Evolutionary conservation across 495 filamentous ascomycete species (phyloP), one percentile per base, ranked within the genome.

Genomic region (Daldinia childiae): DNA sequence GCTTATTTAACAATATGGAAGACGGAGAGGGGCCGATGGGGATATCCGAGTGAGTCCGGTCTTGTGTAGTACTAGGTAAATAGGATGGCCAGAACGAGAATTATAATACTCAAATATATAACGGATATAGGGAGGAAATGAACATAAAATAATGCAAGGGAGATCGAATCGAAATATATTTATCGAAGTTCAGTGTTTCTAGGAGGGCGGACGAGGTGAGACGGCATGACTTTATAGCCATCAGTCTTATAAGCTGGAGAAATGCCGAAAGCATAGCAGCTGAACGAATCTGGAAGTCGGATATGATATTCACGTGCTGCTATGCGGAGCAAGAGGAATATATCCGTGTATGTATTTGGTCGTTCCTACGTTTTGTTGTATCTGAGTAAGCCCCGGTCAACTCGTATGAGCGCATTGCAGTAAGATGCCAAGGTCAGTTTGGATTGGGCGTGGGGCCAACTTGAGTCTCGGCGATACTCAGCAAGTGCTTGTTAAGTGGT

Each of bases 381-480:
- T 69, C 65, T 58, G 60, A 73, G 70, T 73, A 73, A 73, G 70
- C 70, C 38, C 14, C 12, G 56, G 15, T 38, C 68, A 57, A 48
- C 61, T 68, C 39, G 57, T 62, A 39, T 63, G 55, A 36, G 62
- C 51, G 57, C 60, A 68, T 73, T 65, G 55, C 70, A 73, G 70
- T 73, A 73, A 73, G 65, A 73, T 43, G 70, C 70, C 70, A 73
- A 73, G 70, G 45, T 17, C 12, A 8, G 60, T 29, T 26, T 61
- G 60, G 60, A 72, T 72, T 72, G 64, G 70, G 15, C 41, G 50
- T 50, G 56, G 29, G 39, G 8, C 29, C 41, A 36, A 60, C 39
- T 15, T 50, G 32, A 39, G 41, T 58, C 65, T 61, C 64, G 61
- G 58, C 27, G 54, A 65, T 58, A 51, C 38, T 68, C 24, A 68